Base-by-base conservation (phyloP, 441 rosid species). In the Theobroma grandiflorum region DNA sequence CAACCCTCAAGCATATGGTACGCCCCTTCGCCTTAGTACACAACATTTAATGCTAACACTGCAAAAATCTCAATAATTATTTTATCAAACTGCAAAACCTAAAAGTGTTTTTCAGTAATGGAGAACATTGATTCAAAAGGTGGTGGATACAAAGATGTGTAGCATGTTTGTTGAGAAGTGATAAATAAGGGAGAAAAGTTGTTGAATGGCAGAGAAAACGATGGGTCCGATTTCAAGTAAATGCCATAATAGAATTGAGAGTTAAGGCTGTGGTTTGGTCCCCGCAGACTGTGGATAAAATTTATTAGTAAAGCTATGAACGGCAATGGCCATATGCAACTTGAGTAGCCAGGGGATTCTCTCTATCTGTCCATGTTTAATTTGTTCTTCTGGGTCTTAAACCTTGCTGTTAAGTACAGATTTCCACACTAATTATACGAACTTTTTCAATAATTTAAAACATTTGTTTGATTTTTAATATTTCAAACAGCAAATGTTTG, bases 1-100 rank as follows among this genome's bases (percentile, higher is more conserved):
- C 16, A 68, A 93, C 62, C 99, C 98, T 22, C 88, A 57, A 70
- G 90, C 89, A 45, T 93, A 74, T 59, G 99, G 98, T 95, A 91
- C 18, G 78, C 22, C 20, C 1, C 67, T 14, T 16, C 8, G 20
- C 72, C 0, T 33, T 59, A 53, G n/a, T 38, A 12, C 53, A 74
- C 38, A n/a, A 22, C n/a, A 11, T 35, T 58, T 22, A 58, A 22
- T 42, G 45, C 42, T 43, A 14, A 40, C 52, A 33, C 2, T 26
- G 20, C n/a, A 4, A 47, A 45, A n/a, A 70, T 70, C 14, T 6
- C 18, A 22, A 53, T 33, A 47, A 50, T 71, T n/a, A 50, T 37
- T 71, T 50, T 0, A 8, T n/a, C 43, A 4, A 50, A 50, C 45
- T 50, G 61, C 33, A 31, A 49, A 70, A 49, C 10, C 26, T n/a